phyloP scores from a whole-genome alignment of 2,329 filamentous ascomycete genomes.

The Malbranchea zuffiana region DNA sequence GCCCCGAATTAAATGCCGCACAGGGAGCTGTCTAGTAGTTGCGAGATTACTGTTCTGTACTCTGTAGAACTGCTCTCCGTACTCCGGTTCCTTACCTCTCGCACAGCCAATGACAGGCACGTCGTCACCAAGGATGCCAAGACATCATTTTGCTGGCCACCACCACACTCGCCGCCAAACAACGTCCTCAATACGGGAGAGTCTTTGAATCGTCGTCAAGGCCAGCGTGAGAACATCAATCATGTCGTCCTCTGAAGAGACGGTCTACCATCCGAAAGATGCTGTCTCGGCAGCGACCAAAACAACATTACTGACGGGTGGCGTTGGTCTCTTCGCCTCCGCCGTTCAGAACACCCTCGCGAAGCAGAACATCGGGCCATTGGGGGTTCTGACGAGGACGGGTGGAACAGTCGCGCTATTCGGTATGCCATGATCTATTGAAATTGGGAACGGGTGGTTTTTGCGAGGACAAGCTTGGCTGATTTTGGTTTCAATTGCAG shows the following conservation, averaged over 20 bases:
- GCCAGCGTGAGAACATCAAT: conserved; percentile 7
- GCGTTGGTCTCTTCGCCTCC: conserved; percentile 59
- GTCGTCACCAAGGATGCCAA: neutral
- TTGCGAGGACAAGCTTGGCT: conserved; percentile 7
- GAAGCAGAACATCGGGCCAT: conserved; percentile 68
- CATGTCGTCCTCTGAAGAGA: conserved; percentile 42
- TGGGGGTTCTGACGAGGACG: conserved; percentile 68
- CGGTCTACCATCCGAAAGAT: conserved; percentile 60
- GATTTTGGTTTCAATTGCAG: conserved; percentile 34
- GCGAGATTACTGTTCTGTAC: no score
- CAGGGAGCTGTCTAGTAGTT: no score
- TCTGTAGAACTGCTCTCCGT: no score
- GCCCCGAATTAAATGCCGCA: no score
- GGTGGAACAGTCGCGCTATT: conserved; percentile 62
- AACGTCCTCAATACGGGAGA: neutral
- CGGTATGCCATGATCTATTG: conserved; percentile 38
- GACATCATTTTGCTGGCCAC: neutral
- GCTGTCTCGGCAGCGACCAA: conserved; percentile 57
- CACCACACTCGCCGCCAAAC: neutral
- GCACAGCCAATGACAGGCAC: neutral
- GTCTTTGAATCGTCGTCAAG: neutral
- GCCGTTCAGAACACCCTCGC: conserved; percentile 78
- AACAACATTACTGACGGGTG: conserved; percentile 53
- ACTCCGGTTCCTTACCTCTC: no score
- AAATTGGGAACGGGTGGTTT: neutral